phyloP scores from a whole-genome alignment of 2,329 filamentous ascomycete species.

The Phaeosphaeriaceae sp. region DNA sequence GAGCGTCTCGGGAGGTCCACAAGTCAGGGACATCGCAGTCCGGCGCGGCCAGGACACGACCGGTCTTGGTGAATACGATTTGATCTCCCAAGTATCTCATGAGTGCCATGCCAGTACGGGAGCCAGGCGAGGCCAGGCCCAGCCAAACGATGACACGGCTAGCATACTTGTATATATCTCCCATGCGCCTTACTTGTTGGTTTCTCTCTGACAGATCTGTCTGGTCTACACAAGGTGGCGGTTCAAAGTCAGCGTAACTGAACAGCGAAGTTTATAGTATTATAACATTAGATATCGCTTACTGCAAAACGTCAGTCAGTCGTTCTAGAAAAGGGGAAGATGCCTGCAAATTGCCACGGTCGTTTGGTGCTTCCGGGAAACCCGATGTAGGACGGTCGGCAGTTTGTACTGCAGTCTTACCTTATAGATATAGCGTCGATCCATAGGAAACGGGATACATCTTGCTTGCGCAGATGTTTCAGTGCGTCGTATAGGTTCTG shows the following conservation, averaged over 20 bases:
- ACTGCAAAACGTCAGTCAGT: no score
- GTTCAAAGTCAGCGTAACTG: no score
- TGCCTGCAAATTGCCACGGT: no score
- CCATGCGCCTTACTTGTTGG: conserved; percentile 14
- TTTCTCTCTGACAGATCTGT: conserved; percentile 4
- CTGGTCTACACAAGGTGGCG: no score
- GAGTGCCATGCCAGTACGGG: not conserved
- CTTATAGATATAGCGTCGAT: conserved; percentile 13
- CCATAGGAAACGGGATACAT: conserved; percentile 7
- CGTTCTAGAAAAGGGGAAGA: no score
- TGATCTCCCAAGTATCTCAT: conserved; percentile 1
- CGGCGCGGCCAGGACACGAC: not conserved
- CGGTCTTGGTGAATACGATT: not conserved
- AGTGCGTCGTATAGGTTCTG: conserved; percentile 4
- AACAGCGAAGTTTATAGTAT: no score
- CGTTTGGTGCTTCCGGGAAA: no score
- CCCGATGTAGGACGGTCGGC: no score
- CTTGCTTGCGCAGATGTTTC: conserved; percentile 1
- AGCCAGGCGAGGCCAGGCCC: not conserved
- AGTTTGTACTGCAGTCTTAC: no score
- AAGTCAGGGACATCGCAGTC: not conserved
- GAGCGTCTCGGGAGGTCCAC: not conserved
- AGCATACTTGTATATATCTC: conserved; percentile 11
- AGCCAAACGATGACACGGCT: conserved; percentile 13
- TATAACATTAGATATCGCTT: no score